Evolutionary conservation across 805 yeast genomes (phyloP).

Genomic region (Starmerella geochares): DNA sequence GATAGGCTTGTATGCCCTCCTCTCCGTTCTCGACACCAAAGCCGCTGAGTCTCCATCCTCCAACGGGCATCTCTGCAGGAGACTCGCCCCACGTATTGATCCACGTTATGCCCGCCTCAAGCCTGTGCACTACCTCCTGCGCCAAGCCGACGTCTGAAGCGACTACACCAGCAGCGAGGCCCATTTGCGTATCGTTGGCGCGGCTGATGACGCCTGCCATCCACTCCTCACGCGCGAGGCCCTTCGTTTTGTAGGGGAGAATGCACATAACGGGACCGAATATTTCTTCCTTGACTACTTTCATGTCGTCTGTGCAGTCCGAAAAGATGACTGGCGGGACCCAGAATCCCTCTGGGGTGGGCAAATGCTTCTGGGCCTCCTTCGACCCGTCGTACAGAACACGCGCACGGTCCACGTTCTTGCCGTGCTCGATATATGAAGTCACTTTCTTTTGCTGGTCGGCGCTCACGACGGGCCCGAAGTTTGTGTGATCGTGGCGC

Average conservation of each 20-base stretch:
- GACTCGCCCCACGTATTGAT: conserved; percentile 57
- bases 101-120: conserved; percentile 59
- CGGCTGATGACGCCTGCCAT: conserved; percentile 60
- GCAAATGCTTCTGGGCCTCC: conserved; percentile 27
- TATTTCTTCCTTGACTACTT: conserved; percentile 64
- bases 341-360: conserved; percentile 44
- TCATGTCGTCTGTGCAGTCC: conserved; percentile 54
- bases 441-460: conserved; percentile 63
- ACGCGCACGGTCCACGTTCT: conserved; percentile 72
- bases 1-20: conserved; percentile 56
- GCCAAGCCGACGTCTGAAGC: conserved; percentile 55
- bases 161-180: conserved; percentile 71
- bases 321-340: conserved; percentile 65
- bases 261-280: conserved; percentile 80
- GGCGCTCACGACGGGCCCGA: conserved; percentile 80
- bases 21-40: conserved; percentile 70
- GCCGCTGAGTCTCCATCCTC: conserved; percentile 69
- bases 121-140: conserved; percentile 46
- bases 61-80: conserved; percentile 58
- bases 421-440: conserved; percentile 62
- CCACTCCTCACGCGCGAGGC: conserved; percentile 44
- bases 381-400: conserved; percentile 69
- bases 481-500: conserved; percentile 57
- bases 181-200: conserved; percentile 64
- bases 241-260: conserved; percentile 57